Evolutionary conservation across 805 yeast genomes (phyloP).

Genomic region (Hemisphaericaspora nanyangensis): DNA sequence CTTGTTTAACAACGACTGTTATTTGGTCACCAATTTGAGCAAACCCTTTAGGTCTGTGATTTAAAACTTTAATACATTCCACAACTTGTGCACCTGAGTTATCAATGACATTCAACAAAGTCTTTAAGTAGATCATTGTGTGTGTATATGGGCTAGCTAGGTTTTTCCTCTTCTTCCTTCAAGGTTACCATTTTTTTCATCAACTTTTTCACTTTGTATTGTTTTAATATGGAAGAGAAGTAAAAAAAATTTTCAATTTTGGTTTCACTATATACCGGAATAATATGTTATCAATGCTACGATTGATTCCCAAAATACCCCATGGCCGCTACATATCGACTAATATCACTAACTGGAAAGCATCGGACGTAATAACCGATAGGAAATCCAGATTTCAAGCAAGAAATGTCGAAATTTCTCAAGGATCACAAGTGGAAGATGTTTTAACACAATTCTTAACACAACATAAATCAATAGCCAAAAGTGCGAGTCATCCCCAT

Average conservation of each 20-base stretch:
- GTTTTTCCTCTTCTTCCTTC: no score
- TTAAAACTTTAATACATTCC: slow-evolving; percentile 92
- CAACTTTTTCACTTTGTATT: no score
- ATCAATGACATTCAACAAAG: slow-evolving; percentile 86
- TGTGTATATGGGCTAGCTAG: background rate
- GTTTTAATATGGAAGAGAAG: background rate
- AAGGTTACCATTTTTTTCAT: no score
- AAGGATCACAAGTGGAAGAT: slow-evolving; percentile 39
- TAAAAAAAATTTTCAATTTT: background rate
- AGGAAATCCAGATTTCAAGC: slow-evolving; percentile 69
- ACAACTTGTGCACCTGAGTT: slow-evolving; percentile 93
- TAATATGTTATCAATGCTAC: background rate
- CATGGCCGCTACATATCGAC: no score
- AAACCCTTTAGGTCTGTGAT: slow-evolving; percentile 79
- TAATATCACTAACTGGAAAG: slow-evolving; percentile 24
- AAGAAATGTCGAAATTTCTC: slow-evolving; percentile 41
- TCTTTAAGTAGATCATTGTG: slow-evolving; percentile 80
- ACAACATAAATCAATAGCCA: slow-evolving; percentile 45
- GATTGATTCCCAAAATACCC: no score
- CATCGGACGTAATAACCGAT: slow-evolving; percentile 31
- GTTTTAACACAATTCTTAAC: slow-evolving; percentile 40
- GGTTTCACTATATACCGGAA: slow-evolving; percentile 3
- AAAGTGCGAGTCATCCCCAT: slow-evolving; percentile 62
- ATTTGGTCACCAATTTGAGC: slow-evolving; percentile 89
- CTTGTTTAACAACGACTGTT: slow-evolving; percentile 91